Conservation (phyloP, 345 rosid genomes). For the Firmiana major region DNA sequence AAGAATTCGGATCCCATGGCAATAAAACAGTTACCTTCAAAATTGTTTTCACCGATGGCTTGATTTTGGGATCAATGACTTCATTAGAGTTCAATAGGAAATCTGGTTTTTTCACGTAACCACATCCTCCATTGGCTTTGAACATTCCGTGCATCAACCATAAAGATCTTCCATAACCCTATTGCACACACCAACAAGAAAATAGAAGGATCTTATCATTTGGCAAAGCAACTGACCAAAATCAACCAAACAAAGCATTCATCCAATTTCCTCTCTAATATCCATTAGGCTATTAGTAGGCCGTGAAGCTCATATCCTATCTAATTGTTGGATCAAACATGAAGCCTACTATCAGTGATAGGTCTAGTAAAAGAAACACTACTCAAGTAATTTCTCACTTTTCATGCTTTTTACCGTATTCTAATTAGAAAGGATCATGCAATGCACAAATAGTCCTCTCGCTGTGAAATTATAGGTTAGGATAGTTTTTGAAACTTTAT, state of each 20-base stretch:
- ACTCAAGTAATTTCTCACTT: too few relatives aligned
- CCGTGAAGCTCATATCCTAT: not conserved
- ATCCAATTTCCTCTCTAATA: not conserved
- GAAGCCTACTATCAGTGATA: not conserved
- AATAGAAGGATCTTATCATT: not conserved
- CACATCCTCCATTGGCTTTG: slow-evolving; percentile 88
- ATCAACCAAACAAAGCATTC: not conserved
- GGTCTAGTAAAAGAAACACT: too few relatives aligned
- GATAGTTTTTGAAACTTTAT: too few relatives aligned
- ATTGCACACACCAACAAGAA: not conserved
- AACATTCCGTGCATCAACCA: slow-evolving; percentile 99
- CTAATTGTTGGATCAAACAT: not conserved
- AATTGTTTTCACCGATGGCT: slow-evolving; percentile 46
- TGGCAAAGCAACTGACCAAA: not conserved
- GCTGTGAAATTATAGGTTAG: not conserved
- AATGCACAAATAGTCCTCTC: too few relatives aligned
- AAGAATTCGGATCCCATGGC: not conserved
- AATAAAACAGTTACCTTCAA: slow-evolving; percentile 51
- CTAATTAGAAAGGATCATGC: too few relatives aligned
- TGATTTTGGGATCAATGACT: slow-evolving; percentile 72
- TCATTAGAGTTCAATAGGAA: slow-evolving; percentile 45
- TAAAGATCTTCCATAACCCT: slow-evolving; percentile 82
- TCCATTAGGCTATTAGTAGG: not conserved
- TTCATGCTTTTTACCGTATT: too few relatives aligned
- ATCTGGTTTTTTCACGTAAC: slow-evolving; percentile 79